Percentiles rank a stretch among this genome's conserved stretches.
Evolutionary conservation across 2,329 filamentous ascomycete genomes (phyloP).

Genomic region (Grosmannia serpens): DNA sequence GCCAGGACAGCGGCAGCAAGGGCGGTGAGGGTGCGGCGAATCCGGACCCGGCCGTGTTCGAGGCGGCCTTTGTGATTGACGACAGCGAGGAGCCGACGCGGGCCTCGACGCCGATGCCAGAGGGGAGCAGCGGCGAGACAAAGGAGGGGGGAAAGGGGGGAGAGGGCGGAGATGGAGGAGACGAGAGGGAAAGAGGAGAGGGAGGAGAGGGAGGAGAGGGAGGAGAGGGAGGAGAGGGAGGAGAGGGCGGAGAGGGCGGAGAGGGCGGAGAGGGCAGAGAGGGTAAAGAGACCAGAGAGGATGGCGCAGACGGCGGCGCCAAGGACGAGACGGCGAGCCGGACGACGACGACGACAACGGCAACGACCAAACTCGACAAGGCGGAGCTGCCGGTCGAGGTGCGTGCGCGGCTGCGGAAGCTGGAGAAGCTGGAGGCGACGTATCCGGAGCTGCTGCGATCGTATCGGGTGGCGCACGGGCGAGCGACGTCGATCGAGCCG

Average conservation of each 20-base stretch:
- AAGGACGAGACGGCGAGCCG: neutral
- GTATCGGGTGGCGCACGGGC: conserved; percentile 81
- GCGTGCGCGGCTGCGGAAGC: conserved; percentile 61
- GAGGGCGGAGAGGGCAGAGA: neutral
- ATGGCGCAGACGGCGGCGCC: neutral
- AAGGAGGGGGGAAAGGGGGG: neutral
- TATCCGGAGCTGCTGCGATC: conserved; percentile 90
- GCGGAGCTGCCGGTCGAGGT: conserved; percentile 63
- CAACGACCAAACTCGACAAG: conserved; percentile 12
- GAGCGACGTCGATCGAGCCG: conserved; percentile 77
- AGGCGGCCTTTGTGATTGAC: conserved; percentile 75
- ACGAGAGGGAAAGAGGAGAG: conserved; percentile 1
- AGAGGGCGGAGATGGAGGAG: neutral
- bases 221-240: neutral
- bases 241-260: neutral
- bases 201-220: no score
- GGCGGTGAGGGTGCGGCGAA: conserved; percentile 28
- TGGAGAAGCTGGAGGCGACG: conserved; percentile 81
- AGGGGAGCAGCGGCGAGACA: neutral
- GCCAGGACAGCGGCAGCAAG: conserved; percentile 19
- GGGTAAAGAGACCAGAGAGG: neutral
- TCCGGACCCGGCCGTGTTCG: conserved; percentile 79
- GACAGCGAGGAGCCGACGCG: conserved; percentile 63
- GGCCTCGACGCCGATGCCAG: conserved; percentile 6
- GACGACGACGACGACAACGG: neutral